Percentiles rank a stretch among this genome's conserved stretches.
These are phyloP conservation scores for Chlorociboria aeruginascens DNA, from an alignment of 495 filamentous ascomycete species.

Conservation along the genomic window DNA sequence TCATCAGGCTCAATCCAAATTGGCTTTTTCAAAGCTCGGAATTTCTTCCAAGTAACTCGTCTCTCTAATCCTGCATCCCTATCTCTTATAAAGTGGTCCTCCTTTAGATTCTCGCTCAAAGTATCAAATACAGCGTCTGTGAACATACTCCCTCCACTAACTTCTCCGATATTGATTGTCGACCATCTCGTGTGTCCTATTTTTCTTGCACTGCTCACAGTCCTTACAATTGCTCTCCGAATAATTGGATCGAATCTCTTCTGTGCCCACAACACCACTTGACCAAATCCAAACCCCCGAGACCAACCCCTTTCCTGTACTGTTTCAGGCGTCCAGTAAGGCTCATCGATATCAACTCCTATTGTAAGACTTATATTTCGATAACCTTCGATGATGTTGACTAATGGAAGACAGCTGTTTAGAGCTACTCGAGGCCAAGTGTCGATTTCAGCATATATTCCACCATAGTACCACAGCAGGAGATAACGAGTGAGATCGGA, in stretches of 20 bases:
- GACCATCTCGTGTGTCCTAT: not conserved
- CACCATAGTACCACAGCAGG: constrained; percentile 35
- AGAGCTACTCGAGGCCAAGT: constrained; percentile 24
- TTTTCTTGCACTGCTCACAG: not conserved
- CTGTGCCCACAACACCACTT: not conserved
- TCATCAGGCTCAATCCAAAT: constrained; percentile 23
- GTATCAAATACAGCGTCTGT: constrained; percentile 30
- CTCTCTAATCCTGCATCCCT: constrained; percentile 21
- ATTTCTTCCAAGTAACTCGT: constrained; percentile 34
- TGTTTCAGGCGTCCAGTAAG: constrained; percentile 26
- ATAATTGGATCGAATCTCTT: constrained; percentile 4
- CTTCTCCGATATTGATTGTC: constrained; percentile 18
- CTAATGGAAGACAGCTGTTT: not conserved
- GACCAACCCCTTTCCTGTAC: not conserved
- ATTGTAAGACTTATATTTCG: constrained; percentile 47
- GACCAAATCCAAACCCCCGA: not conserved
- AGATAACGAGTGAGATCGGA: constrained; percentile 38
- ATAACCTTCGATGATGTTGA: constrained; percentile 22
- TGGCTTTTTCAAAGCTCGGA: constrained; percentile 22
- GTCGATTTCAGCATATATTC: constrained; percentile 35
- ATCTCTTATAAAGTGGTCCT: constrained; percentile 20
- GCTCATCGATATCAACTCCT: constrained; percentile 51
- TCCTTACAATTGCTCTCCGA: constrained; percentile 4
- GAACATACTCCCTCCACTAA: constrained; percentile 30
- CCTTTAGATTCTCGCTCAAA: constrained; percentile 25